phyloP scores from a whole-genome alignment of 2,329 filamentous ascomycete species.

The Biscogniauxia mediterranea region DNA sequence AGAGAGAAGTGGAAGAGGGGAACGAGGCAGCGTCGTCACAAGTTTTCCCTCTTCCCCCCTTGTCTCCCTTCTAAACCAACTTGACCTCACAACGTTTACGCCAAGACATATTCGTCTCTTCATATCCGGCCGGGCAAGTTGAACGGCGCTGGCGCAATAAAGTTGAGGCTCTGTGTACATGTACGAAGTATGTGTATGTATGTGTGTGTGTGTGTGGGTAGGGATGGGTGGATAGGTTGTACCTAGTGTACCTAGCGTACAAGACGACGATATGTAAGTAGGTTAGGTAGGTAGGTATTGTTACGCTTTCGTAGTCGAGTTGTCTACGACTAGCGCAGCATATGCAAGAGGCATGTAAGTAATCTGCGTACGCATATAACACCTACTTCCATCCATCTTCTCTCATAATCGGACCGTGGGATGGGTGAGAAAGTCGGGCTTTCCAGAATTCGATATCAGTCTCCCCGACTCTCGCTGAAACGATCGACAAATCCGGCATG shows the following conservation, averaged over 20 bases:
- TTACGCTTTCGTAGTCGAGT: background rate
- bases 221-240: background rate
- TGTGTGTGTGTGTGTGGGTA: background rate
- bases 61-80: background rate
- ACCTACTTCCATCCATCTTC: background rate
- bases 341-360: background rate
- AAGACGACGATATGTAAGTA: background rate
- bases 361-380: no score
- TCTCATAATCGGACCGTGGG: conserved; percentile 10
- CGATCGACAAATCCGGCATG: conserved; percentile 9
- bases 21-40: background rate
- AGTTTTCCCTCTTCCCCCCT: background rate
- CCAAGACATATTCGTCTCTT: background rate
- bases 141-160: conserved; percentile 6
- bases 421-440: conserved; percentile 15
- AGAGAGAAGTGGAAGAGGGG: background rate
- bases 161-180: conserved; percentile 9
- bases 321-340: background rate
- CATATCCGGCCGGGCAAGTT: background rate
- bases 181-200: background rate
- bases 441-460: conserved; percentile 13
- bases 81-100: background rate
- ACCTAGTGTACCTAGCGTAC: background rate
- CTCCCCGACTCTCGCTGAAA: conserved; percentile 3
- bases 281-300: no score